phyloP scores from a whole-genome alignment of 2,329 filamentous ascomycete species.

The Didymella pomorum region DNA sequence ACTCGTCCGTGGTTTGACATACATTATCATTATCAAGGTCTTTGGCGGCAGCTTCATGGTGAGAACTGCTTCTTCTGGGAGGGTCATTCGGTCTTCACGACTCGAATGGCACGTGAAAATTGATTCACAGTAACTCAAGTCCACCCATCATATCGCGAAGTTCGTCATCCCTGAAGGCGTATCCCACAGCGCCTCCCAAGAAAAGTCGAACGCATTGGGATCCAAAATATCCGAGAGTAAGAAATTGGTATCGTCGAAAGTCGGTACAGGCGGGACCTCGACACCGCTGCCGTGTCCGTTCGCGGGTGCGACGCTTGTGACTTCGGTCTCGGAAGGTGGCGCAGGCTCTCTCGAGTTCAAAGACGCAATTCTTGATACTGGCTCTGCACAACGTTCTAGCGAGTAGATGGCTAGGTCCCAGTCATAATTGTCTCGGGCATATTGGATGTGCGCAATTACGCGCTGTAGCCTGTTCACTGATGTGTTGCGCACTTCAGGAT shows the following conservation, averaged over 20 bases:
- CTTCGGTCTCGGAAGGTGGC: slow-evolving; percentile 30
- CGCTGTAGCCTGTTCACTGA: slow-evolving; percentile 59
- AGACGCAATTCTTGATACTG: slow-evolving; percentile 48
- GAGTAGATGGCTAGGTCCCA: slow-evolving; percentile 66
- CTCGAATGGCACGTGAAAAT: too few relatives aligned
- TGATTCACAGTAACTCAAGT: neutral
- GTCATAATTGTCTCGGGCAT: slow-evolving; percentile 58
- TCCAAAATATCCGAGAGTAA: slow-evolving; percentile 44
- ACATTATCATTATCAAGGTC: neutral
- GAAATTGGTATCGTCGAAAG: slow-evolving; percentile 42
- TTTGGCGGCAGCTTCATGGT: neutral
- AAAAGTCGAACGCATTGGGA: slow-evolving; percentile 48
- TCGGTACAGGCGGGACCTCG: slow-evolving; percentile 23
- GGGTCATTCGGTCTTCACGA: neutral
- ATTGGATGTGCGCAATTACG: slow-evolving; percentile 58
- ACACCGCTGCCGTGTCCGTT: slow-evolving; percentile 15
- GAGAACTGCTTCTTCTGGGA: neutral
- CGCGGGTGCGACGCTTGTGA: slow-evolving; percentile 20
- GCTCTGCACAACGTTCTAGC: slow-evolving; percentile 54
- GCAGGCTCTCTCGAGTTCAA: slow-evolving; percentile 34
- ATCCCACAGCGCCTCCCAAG: slow-evolving; percentile 50
- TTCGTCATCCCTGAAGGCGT: slow-evolving; percentile 47
- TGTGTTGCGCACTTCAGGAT: slow-evolving; percentile 55
- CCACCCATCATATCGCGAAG: slow-evolving; percentile 29
- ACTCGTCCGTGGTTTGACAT: too few relatives aligned